phyloP scores from a whole-genome alignment of 2,329 filamentous ascomycete genomes.

The Dactylellina cionopaga region DNA sequence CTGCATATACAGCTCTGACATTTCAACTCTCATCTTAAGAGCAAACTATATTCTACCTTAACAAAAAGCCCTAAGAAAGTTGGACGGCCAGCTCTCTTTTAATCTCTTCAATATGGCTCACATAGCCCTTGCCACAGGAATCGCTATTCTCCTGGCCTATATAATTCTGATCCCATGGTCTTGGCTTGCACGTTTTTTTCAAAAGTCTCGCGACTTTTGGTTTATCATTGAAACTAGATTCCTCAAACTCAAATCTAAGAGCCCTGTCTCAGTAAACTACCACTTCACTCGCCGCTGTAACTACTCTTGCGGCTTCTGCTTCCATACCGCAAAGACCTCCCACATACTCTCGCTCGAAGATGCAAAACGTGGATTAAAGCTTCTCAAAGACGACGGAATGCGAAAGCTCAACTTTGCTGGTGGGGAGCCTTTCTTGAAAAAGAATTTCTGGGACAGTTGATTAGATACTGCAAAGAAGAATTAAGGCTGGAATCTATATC shows the following conservation, averaged over 20 bases:
- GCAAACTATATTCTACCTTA: no score
- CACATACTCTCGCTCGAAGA: constrained; percentile 62
- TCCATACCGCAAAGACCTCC: constrained; percentile 67
- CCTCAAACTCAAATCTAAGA: constrained; percentile 1
- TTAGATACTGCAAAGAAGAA: constrained; percentile 65
- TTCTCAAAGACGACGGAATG: constrained; percentile 67
- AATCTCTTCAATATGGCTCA: neutral
- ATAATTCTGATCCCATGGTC: constrained; percentile 1
- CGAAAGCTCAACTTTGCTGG: constrained; percentile 68
- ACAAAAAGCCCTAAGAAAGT: no score
- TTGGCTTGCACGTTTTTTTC: neutral
- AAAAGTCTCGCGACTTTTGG: neutral
- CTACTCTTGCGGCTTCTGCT: constrained; percentile 67
- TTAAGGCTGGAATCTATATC: constrained; percentile 66
- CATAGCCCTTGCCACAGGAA: neutral
- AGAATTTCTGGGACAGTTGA: constrained; percentile 62
- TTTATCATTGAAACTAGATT: constrained; percentile 11
- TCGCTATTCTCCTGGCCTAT: neutral
- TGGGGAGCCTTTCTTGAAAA: constrained; percentile 68
- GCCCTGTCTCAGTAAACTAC: constrained; percentile 21
- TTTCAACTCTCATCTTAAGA: no score
- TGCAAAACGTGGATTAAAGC: constrained; percentile 63
- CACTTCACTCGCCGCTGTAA: constrained; percentile 28
- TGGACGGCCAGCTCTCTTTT: neutral
- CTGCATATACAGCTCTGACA: no score